Conservation (phyloP, 202 grass and related monocot species). For the Eragrostis tef region DNA sequence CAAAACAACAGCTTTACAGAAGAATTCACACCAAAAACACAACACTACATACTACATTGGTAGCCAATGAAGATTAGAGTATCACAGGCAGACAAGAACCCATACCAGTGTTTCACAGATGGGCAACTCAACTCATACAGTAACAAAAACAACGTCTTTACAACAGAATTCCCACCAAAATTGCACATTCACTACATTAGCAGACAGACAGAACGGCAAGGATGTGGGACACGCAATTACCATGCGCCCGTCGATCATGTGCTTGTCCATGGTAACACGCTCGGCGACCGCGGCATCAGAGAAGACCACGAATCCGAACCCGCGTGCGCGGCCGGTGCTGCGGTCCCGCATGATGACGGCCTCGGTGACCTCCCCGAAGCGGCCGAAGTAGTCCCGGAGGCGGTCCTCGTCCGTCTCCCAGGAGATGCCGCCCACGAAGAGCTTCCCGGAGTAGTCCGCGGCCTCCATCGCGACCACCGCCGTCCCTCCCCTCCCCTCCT, state of each 20-base stretch:
- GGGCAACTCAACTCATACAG: neutral
- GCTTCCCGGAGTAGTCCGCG: constrained; percentile 66
- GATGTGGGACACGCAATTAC: constrained; percentile 47
- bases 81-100: neutral
- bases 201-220: neutral
- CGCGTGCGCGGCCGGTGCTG: constrained; percentile 78
- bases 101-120: neutral
- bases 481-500: constrained; percentile 46
- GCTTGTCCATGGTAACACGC: constrained; percentile 75
- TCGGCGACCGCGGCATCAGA: constrained; percentile 56
- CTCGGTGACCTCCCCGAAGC: constrained; percentile 84
- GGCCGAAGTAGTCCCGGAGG: constrained; percentile 76
- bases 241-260: constrained; percentile 97
- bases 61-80: neutral
- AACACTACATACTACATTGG: neutral
- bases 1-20: constrained; percentile 16
- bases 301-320: constrained; percentile 88
- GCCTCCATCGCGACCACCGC: constrained; percentile 61
- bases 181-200: neutral
- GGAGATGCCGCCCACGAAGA: constrained; percentile 93
- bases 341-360: constrained; percentile 86
- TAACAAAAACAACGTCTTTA: neutral
- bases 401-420: constrained; percentile 86
- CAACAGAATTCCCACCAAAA: neutral
- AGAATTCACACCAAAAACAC: constrained; percentile 14